Base-by-base conservation (phyloP, 2,329 filamentous ascomycete species). In the Emericellopsis atlantica region DNA sequence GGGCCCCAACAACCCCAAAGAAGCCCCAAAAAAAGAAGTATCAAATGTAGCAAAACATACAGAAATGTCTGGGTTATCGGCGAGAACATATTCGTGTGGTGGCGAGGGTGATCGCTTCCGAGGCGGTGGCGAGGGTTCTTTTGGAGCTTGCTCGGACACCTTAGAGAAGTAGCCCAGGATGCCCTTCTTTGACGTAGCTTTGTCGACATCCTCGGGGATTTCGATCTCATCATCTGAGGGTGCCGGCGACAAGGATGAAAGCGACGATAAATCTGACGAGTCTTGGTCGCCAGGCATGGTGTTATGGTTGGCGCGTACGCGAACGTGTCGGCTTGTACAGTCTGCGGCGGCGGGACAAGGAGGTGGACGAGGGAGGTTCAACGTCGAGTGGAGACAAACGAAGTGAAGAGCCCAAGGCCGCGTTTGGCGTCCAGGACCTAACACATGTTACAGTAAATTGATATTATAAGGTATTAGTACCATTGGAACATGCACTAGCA, bases 31-130 rank as follows among this genome's bases (percentile, higher is more conserved):
- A 24, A 18, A 18, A 11, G 33, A n/a, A 23, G 2, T 16, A 24
- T 12, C 23, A 18, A 29, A 22, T n/a, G 6, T 37, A 14, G 9
- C 4, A 37, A 18, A 31, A 85, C 89, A 64, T 74, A 95, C 89
- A 51, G 90, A 84, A 65, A 96, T 89, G 56, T 92, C 84, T 46
- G 84, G 75, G 60, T 94, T 95, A 59, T 96, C 90, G 46, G 86
- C 87, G 43, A 95, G 69, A 23, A 87, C 81, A 61, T 83, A 85
- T 70, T 95, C 87, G 60, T 95, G 90, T 8, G 86, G 81, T 50
- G 90, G 90, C 49, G 89, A 95, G 16, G 87, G 81, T 43, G 83
- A 80, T 58, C 90, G 74, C 69, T 92, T 93, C 54, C 76, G 78
- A 53, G 79, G 70, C 43, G 79, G 79, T 47, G 81, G 79, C 50